phyloP scores from a whole-genome alignment of 2,329 filamentous ascomycete species.

The Diplodia intermedia region DNA sequence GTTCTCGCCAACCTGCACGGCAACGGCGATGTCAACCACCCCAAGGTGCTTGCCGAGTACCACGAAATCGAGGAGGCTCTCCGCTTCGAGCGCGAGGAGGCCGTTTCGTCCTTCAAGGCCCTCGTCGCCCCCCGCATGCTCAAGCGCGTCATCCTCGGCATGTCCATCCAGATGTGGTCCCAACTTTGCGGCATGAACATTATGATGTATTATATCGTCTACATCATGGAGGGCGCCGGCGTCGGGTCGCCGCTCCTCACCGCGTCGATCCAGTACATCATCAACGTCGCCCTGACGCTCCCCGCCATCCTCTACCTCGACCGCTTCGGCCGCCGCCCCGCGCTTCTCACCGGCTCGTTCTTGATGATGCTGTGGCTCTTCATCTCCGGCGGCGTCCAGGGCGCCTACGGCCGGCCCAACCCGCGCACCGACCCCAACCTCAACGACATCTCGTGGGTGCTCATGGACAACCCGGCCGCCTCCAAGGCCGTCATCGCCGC shows the following conservation, averaged over 20 bases:
- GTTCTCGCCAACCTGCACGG: constrained; percentile 58
- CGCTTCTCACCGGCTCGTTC: constrained; percentile 59
- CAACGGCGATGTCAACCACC: constrained; percentile 57
- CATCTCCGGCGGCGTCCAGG: constrained; percentile 39
- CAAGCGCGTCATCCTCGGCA: constrained; percentile 58
- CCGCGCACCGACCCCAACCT: constrained; percentile 35
- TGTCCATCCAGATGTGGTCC: constrained; percentile 62
- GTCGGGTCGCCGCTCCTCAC: constrained; percentile 57
- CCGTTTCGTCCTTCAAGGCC: constrained; percentile 52
- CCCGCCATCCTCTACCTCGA: constrained; percentile 64
- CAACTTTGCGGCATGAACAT: constrained; percentile 65
- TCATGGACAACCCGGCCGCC: constrained; percentile 53
- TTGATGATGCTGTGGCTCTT: constrained; percentile 54
- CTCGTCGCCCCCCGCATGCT: constrained; percentile 56
- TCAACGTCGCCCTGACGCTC: constrained; percentile 63
- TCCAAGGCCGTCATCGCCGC: constrained; percentile 65
- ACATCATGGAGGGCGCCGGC: constrained; percentile 52
- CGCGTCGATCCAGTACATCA: constrained; percentile 62
- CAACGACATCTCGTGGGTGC: constrained; percentile 58
- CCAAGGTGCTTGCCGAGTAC: constrained; percentile 64
- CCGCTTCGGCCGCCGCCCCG: constrained; percentile 59
- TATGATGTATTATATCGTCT: constrained; percentile 53
- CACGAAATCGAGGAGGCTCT: constrained; percentile 61
- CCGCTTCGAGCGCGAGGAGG: constrained; percentile 48
- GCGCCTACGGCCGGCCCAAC: constrained; percentile 24